phyloP scores from a whole-genome alignment of 352 stramenopile species.

The Blastocystis sp. region DNA sequence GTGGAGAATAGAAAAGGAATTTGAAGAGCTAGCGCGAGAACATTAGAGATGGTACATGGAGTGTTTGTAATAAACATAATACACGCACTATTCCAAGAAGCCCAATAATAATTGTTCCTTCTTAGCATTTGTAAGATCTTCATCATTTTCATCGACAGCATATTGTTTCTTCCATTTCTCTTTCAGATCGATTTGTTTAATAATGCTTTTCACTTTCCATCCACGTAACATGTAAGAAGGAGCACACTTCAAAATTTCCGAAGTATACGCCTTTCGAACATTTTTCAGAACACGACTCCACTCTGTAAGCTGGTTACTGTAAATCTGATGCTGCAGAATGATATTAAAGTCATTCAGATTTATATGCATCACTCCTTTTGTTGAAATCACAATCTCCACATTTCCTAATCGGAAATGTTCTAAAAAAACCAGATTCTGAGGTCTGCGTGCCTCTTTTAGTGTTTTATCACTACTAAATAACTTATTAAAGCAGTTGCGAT shows the following conservation, averaged over 20 bases:
- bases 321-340: conserved; percentile 42
- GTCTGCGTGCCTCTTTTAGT: background rate
- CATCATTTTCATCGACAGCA: background rate
- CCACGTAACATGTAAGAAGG: conserved; percentile 15
- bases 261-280: conserved; percentile 16
- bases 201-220: background rate
- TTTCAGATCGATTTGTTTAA: background rate
- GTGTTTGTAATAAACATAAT: no score
- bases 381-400: conserved; percentile 33
- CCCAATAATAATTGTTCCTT: conserved; percentile 11
- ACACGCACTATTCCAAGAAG: background rate
- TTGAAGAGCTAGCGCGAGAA: background rate
- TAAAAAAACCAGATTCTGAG: conserved; percentile 35
- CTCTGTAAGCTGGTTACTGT: conserved; percentile 25
- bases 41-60: background rate
- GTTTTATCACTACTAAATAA: background rate
- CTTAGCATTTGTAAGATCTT: background rate
- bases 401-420: conserved; percentile 35
- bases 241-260: conserved; percentile 18
- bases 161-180: background rate
- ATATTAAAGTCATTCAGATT: conserved; percentile 49
- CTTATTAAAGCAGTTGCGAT: conserved; percentile 25
- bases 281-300: conserved; percentile 10
- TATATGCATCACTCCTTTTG: background rate
- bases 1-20: conserved; percentile 57